Conservation (phyloP, 2,329 filamentous ascomycete species). For the Apiospora saccharicola region DNA sequence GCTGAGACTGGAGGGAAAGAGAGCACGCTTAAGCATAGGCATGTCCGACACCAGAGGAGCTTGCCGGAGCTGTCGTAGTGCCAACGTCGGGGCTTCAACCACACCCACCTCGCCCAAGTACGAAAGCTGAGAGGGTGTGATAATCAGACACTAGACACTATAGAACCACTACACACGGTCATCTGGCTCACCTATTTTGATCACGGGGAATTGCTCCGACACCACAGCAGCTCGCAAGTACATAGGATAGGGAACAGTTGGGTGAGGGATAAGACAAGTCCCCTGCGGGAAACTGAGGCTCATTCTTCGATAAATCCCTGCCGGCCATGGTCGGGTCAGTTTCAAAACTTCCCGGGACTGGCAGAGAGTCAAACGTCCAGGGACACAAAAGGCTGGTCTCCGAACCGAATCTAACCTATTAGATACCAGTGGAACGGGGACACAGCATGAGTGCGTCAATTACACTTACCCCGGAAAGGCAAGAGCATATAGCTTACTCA, state of each 20-base stretch:
- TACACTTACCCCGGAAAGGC: neutral
- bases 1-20: neutral
- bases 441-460: neutral
- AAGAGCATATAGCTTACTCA: neutral
- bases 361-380: neutral
- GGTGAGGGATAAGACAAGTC: neutral
- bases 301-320: neutral
- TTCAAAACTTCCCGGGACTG: neutral
- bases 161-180: neutral
- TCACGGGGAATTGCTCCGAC: slow-evolving; percentile 1
- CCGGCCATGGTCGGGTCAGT: neutral
- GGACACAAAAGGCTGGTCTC: neutral
- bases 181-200: slow-evolving; percentile 17
- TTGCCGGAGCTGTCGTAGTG: neutral
- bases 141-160: slow-evolving; percentile 19
- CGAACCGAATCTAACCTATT: neutral
- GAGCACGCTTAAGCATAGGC: neutral
- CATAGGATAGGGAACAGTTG: neutral
- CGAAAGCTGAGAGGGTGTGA: neutral
- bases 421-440: neutral
- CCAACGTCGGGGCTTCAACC: neutral
- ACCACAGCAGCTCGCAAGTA: neutral
- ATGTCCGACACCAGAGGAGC: neutral
- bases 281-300: slow-evolving; percentile 6
- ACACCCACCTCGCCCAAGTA: neutral